A percentile compares a stretch with the other conserved stretches of the same genome.
These are phyloP conservation scores for Wolfiporia cocos DNA, from an alignment of 1,284 basidiomycete genomes.

Conservation along the genomic window DNA sequence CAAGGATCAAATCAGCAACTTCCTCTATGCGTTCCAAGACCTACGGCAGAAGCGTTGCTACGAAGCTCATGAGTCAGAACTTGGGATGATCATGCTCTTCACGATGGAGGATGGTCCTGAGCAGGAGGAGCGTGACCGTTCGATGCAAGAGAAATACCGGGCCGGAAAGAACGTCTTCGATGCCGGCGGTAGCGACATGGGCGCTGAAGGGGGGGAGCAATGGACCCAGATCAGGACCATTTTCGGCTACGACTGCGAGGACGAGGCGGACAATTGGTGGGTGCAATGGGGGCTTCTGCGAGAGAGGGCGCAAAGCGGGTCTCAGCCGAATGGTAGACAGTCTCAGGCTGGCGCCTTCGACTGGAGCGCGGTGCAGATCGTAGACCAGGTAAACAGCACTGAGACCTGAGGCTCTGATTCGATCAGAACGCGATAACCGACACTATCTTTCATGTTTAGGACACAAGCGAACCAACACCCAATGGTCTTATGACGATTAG, in stretches of 20 bases:
- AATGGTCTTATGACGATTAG: too few species aligned
- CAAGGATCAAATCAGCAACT: slow-evolving; percentile 43
- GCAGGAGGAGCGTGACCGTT: slow-evolving; percentile 35
- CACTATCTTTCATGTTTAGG: background rate
- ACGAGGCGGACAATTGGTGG: slow-evolving; percentile 34
- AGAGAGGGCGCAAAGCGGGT: slow-evolving; percentile 19
- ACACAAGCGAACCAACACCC: too few species aligned
- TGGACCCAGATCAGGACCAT: slow-evolving; percentile 24
- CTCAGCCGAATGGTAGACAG: background rate
- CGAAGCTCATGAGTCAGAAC: slow-evolving; percentile 14
- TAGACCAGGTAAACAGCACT: too few species aligned
- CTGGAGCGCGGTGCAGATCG: slow-evolving; percentile 2
- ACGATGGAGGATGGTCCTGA: slow-evolving; percentile 14
- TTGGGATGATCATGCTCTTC: slow-evolving; percentile 12
- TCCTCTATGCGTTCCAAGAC: slow-evolving; percentile 50
- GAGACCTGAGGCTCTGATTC: too few species aligned
- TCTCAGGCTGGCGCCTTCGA: slow-evolving; percentile 1
- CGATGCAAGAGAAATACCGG: slow-evolving; percentile 33
- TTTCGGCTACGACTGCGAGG: slow-evolving; percentile 31
- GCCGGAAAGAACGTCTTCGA: slow-evolving; percentile 31
- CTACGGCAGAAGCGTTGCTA: slow-evolving; percentile 26
- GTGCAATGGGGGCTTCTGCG: slow-evolving; percentile 29
- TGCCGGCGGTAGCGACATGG: slow-evolving; percentile 18
- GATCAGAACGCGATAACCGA: background rate
- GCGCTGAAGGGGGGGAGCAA: slow-evolving; percentile 17